These are phyloP conservation scores for Penicillium palitans DNA, from an alignment of 2,329 filamentous ascomycete genomes.

Conservation along the genomic window DNA sequence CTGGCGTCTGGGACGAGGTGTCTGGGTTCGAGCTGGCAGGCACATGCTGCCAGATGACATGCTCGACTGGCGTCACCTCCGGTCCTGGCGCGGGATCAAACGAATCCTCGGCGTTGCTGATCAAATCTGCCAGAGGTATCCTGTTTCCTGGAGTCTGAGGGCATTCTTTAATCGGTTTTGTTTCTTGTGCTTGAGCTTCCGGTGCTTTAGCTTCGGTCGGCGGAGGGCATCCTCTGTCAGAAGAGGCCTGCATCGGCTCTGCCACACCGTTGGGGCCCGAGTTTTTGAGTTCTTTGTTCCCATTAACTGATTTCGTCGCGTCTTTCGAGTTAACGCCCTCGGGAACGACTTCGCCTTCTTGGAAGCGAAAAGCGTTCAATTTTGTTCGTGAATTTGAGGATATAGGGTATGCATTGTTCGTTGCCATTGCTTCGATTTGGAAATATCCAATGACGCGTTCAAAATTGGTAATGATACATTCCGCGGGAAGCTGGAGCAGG, in stretches of 20 bases:
- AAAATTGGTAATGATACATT: constrained; percentile 30
- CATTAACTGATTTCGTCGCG: constrained; percentile 29
- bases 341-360: constrained; percentile 29
- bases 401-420: constrained; percentile 38
- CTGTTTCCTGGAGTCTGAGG: constrained; percentile 62
- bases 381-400: constrained; percentile 56
- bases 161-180: constrained; percentile 37
- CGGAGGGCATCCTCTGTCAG: constrained; percentile 20
- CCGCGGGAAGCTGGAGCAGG: constrained; percentile 17
- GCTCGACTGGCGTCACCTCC: constrained; percentile 59
- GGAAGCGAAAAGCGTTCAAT: constrained; percentile 57
- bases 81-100: constrained; percentile 50
- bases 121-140: constrained; percentile 60
- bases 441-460: constrained; percentile 17
- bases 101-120: constrained; percentile 61
- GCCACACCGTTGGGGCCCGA: constrained; percentile 39
- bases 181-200: constrained; percentile 24
- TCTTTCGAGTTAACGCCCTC: constrained; percentile 26
- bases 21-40: constrained; percentile 44
- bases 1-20: constrained; percentile 52
- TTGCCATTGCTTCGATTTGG: constrained; percentile 28
- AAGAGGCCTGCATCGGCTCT: constrained; percentile 24
- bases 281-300: constrained; percentile 49
- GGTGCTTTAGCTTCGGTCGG: constrained; percentile 19
- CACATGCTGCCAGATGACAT: constrained; percentile 59